A percentile compares a stretch with the other conserved stretches of the same genome.
Evolutionary conservation across 106 monocot species (phyloP).

Genomic region (Hemerocallis citrina): DNA sequence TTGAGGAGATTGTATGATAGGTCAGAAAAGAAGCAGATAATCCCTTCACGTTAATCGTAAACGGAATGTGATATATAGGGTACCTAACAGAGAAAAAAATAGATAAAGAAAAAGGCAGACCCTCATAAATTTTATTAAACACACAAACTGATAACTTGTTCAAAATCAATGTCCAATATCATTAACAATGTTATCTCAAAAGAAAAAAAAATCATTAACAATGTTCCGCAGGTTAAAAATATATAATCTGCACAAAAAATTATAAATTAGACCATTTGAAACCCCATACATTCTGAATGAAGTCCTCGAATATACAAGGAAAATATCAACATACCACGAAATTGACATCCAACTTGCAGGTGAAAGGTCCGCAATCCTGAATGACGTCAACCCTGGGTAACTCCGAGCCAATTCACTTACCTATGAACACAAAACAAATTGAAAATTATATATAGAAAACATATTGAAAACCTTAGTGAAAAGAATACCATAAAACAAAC

Average conservation of each 20-base stretch:
- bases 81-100: constrained; percentile 61
- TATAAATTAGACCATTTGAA: too few species aligned
- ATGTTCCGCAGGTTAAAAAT: too few species aligned
- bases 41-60: constrained; percentile 41
- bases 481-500: background rate
- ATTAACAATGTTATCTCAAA: too few species aligned
- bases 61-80: constrained; percentile 79
- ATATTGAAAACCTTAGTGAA: too few species aligned
- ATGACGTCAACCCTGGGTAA: constrained; percentile 58
- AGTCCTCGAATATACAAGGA: background rate
- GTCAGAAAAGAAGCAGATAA: constrained; percentile 68
- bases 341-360: constrained; percentile 98
- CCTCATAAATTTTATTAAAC: too few species aligned
- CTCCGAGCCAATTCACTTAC: constrained; percentile 39
- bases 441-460: too few species aligned
- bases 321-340: constrained; percentile 51
- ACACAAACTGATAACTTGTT: too few species aligned
- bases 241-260: too few species aligned
- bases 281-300: background rate
- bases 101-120: background rate
- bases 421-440: constrained; percentile 14
- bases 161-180: too few species aligned
- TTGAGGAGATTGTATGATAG: constrained; percentile 74
- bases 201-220: too few species aligned
- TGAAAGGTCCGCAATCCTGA: constrained; percentile 68